Percentiles rank a stretch among this genome's conserved stretches.
phyloP scores from a whole-genome alignment of 176 grass and related monocot genomes.

The Thinopyrum elongatum region DNA sequence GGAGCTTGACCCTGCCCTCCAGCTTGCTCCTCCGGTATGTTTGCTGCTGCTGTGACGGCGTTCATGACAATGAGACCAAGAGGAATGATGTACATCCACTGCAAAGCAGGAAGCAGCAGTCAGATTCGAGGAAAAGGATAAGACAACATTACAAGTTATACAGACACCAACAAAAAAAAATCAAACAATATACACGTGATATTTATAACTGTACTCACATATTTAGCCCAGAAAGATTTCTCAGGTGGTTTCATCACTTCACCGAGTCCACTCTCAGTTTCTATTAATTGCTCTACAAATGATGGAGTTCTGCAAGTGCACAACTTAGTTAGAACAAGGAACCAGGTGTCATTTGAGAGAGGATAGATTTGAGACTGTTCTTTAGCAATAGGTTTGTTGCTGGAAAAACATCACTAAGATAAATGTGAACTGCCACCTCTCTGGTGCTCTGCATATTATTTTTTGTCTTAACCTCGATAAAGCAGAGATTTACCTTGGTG shows the following conservation, averaged over 20 bases:
- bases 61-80: constrained; percentile 95
- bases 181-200: neutral
- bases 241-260: constrained; percentile 89
- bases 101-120: constrained; percentile 31
- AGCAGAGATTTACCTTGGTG: constrained; percentile 65
- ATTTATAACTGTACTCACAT: constrained; percentile 58
- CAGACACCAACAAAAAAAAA: neutral
- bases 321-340: neutral
- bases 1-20: constrained; percentile 60
- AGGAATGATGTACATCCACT: constrained; percentile 99
- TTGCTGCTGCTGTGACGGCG: constrained; percentile 84
- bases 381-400: neutral
- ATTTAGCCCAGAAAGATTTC: constrained; percentile 99
- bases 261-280: constrained; percentile 54
- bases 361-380: neutral
- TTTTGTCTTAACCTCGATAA: neutral
- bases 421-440: neutral
- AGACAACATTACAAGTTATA: neutral
- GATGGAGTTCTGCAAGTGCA: constrained; percentile 77
- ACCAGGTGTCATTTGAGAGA: neutral
- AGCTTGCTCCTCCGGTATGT: constrained; percentile 68
- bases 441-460: neutral
- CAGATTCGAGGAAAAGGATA: neutral
- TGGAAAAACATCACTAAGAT: neutral
- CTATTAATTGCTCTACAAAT: constrained; percentile 80